phyloP scores from a whole-genome alignment of 257 asterid species.

The Penstemon barbatus region DNA sequence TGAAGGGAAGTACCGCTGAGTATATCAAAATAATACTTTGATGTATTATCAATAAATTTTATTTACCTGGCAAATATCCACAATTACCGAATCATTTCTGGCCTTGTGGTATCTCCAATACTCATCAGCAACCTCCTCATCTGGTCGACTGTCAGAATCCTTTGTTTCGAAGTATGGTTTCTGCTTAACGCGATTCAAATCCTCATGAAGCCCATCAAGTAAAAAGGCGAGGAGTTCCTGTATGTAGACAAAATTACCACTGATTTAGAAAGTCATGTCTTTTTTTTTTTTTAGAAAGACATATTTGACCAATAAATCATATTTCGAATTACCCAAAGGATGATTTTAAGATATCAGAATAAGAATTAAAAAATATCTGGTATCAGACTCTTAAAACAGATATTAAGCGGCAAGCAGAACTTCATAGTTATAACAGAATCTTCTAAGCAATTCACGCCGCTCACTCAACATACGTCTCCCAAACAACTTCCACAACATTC shows the following conservation, averaged over 20 bases:
- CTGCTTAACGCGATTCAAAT: conserved; percentile 92
- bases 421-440: background rate
- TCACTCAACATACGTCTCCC: background rate
- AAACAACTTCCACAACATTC: background rate
- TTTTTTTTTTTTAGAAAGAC: background rate
- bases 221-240: conserved; percentile 98
- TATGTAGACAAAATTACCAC: background rate
- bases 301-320: background rate
- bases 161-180: conserved; percentile 85
- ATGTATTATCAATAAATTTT: background rate
- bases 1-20: too few species aligned
- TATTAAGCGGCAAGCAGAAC: conserved; percentile 10
- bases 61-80: conserved; percentile 86
- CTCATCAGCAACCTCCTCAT: conserved; percentile 89
- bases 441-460: too few species aligned
- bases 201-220: conserved; percentile 97
- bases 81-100: conserved; percentile 88
- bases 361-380: background rate
- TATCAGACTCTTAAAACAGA: background rate
- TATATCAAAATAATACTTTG: too few species aligned
- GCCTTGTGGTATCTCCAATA: conserved; percentile 96
- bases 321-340: background rate
- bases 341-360: background rate
- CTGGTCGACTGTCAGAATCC: conserved; percentile 82
- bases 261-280: background rate